A percentile compares a stretch with the other conserved stretches of the same genome.
These are phyloP conservation scores for Karstenula rhodostoma DNA, from an alignment of 2,329 filamentous ascomycete genomes.

Conservation along the genomic window DNA sequence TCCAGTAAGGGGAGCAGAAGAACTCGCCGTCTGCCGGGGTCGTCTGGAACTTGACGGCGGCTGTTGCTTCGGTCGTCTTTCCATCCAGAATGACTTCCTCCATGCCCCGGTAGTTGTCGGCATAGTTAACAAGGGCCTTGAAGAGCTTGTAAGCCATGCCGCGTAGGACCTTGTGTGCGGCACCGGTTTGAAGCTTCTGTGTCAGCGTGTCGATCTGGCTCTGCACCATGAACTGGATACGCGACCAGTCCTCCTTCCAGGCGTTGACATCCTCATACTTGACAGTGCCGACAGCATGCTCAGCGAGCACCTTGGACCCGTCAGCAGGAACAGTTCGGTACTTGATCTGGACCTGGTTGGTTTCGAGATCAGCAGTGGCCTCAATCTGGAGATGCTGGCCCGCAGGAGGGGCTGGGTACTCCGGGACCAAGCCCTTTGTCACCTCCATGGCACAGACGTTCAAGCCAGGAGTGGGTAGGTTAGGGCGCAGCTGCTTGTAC, in stretches of 20 bases:
- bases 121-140: slow-evolving; percentile 65
- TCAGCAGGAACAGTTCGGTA: slow-evolving; percentile 67
- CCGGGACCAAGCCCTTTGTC: slow-evolving; percentile 72
- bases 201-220: slow-evolving; percentile 70
- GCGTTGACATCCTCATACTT: slow-evolving; percentile 66
- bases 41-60: slow-evolving; percentile 63
- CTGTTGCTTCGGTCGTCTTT: slow-evolving; percentile 64
- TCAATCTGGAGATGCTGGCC: slow-evolving; percentile 69
- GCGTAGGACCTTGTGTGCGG: slow-evolving; percentile 75
- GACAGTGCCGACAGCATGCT: slow-evolving; percentile 70
- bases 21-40: slow-evolving; percentile 63
- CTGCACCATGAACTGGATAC: slow-evolving; percentile 67
- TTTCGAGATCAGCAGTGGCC: slow-evolving; percentile 65
- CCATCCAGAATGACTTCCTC: slow-evolving; percentile 66
- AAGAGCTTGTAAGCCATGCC: slow-evolving; percentile 81
- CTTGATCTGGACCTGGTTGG: slow-evolving; percentile 63
- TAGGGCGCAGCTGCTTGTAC: slow-evolving; percentile 69
- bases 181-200: slow-evolving; percentile 69
- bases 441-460: slow-evolving; percentile 75
- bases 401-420: slow-evolving; percentile 56
- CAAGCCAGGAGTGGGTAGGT: slow-evolving; percentile 63
- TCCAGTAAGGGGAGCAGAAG: slow-evolving; percentile 67
- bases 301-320: slow-evolving; percentile 62
- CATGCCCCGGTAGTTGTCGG: slow-evolving; percentile 65
- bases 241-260: slow-evolving; percentile 72